Conservation (phyloP, 2,329 filamentous ascomycete species). For the Ophiostoma ips region DNA sequence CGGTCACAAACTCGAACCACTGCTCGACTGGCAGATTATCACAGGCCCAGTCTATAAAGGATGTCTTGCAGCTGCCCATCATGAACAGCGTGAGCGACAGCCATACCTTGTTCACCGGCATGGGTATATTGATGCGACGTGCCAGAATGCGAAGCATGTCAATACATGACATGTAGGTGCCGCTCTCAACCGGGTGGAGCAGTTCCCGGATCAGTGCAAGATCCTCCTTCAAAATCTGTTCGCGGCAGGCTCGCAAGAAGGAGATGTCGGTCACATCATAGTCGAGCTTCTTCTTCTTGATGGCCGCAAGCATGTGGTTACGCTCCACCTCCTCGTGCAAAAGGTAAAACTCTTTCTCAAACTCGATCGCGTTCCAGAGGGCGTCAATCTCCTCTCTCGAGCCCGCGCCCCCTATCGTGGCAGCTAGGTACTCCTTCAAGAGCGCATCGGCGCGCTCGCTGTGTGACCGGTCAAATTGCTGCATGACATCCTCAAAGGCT, state of each 20-base stretch:
- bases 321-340: constrained; percentile 12
- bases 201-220: constrained; percentile 12
- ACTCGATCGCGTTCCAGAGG: constrained; percentile 9
- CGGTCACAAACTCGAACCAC: constrained; percentile 14
- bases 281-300: constrained; percentile 7
- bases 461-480: constrained; percentile 7
- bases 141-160: constrained; percentile 14
- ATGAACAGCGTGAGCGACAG: constrained; percentile 9
- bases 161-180: constrained; percentile 10
- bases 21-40: constrained; percentile 8
- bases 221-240: constrained; percentile 14
- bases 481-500: constrained; percentile 11
- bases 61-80: constrained; percentile 10
- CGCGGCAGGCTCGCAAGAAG: constrained; percentile 11
- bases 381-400: constrained; percentile 1
- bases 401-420: constrained; percentile 10
- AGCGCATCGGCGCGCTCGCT: constrained; percentile 2
- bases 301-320: constrained; percentile 10
- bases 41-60: constrained; percentile 12
- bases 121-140: constrained; percentile 10
- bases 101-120: constrained; percentile 13
- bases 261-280: constrained; percentile 7
- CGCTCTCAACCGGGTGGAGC: constrained; percentile 9
- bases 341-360: constrained; percentile 11
- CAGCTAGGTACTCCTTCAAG: constrained; percentile 10